Evolutionary conservation across 2,329 filamentous ascomycete species (phyloP).

Genomic region (Cercospora nicotianae): DNA sequence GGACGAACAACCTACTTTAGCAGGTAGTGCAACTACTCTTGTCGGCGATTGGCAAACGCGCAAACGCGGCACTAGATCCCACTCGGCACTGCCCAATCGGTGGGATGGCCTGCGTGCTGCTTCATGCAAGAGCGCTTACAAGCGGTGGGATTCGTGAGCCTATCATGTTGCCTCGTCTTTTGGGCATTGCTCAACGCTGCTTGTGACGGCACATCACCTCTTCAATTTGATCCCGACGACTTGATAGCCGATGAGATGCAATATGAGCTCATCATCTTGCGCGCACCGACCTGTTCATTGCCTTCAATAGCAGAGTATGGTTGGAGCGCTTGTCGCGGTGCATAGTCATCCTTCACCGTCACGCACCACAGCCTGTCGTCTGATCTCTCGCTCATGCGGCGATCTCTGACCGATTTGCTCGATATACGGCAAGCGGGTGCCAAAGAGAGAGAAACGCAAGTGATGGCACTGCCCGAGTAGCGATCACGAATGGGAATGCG

Average conservation of each 20-base stretch:
- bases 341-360: background rate
- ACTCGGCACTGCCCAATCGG: conserved; percentile 2
- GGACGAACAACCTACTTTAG: background rate
- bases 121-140: conserved; percentile 3
- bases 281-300: background rate
- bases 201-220: background rate
- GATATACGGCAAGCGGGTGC: background rate
- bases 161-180: conserved; percentile 7
- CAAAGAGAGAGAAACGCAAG: background rate
- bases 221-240: background rate
- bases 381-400: background rate
- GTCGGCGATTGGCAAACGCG: background rate
- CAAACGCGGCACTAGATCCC: background rate
- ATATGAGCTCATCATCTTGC: background rate
- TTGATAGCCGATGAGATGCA: background rate
- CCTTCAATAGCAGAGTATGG: background rate
- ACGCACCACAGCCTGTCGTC: background rate
- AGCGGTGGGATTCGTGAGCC: background rate
- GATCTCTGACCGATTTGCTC: background rate
- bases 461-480: background rate
- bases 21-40: background rate
- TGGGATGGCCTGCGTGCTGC: background rate
- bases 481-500: background rate
- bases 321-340: background rate
- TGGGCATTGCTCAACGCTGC: conserved; percentile 3